Evolutionary conservation across 1,284 basidiomycete genomes (phyloP).

Genomic region (Tremellales sp.): DNA sequence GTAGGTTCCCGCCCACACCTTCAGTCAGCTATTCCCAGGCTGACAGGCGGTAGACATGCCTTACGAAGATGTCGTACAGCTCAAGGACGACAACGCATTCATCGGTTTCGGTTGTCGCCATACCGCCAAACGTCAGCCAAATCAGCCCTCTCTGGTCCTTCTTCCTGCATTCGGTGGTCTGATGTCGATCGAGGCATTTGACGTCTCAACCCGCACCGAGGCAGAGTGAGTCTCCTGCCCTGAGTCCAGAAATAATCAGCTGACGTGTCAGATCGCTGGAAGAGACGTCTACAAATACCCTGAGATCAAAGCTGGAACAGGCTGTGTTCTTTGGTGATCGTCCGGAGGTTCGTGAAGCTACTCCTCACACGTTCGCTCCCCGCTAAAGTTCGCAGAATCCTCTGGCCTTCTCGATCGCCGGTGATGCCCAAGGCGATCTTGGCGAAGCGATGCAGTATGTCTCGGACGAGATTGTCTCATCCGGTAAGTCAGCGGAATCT

Average conservation of each 20-base stretch:
- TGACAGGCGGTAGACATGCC: slow-evolving; percentile 16
- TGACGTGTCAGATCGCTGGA: too few relatives aligned
- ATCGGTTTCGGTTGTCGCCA: slow-evolving; percentile 28
- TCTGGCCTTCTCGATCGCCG: slow-evolving; percentile 51
- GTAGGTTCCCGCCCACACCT: slow-evolving; percentile 14
- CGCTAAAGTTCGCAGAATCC: slow-evolving; percentile 49
- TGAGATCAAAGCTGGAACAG: slow-evolving; percentile 55
- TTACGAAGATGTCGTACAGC: slow-evolving; percentile 42
- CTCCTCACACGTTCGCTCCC: not conserved
- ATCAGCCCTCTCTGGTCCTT: slow-evolving; percentile 26
- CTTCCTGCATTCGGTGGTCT: slow-evolving; percentile 42
- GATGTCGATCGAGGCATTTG: slow-evolving; percentile 35
- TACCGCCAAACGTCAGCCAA: not conserved
- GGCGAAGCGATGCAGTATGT: slow-evolving; percentile 51
- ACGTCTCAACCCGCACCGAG: slow-evolving; percentile 8
- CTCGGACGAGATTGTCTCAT: slow-evolving; percentile 50
- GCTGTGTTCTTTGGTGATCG: slow-evolving; percentile 55
- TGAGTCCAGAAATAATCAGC: too few relatives aligned
- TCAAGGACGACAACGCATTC: slow-evolving; percentile 44
- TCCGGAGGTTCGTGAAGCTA: slow-evolving; percentile 30
- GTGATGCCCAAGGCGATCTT: slow-evolving; percentile 50
- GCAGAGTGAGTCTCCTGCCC: slow-evolving; percentile 10
- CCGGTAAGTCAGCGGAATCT: slow-evolving; percentile 27
- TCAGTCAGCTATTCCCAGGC: not conserved
- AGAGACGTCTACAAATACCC: not conserved